Base-by-base conservation (phyloP, 352 stramenopile genomes). In the Pythium dissimile region DNA sequence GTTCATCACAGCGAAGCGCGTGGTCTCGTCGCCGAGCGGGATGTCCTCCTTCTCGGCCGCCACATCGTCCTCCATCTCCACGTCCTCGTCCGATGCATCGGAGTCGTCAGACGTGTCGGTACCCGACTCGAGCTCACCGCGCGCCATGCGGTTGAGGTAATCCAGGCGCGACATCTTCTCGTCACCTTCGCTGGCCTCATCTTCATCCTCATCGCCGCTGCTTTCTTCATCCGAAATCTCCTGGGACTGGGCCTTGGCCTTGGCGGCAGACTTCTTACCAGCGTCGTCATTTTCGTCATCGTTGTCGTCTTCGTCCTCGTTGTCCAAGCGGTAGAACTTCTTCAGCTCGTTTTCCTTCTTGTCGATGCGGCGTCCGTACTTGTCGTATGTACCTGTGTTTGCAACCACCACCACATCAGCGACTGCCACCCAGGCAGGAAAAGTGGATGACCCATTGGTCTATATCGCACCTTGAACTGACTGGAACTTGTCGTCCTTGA, bases 1-100 rank as follows among this genome's bases (percentile, higher is more conserved):
- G 72, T 98, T 98, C 46, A 96, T 83, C 20, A 99, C 77, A 1
- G 95, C 95, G 37, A 99, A 89, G 16, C 84, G 81, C 47, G 80
- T 91, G 11, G 91, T 97, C 45, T 87, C 84, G 3, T 91, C 88
- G 30, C 81, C 86, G 32, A 94, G 65, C 8, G 79, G 86, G 47
- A 93, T 92, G 31, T 94, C 80, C 53, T 93, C 83, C 27, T 82
- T 64, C 56, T 86, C 69, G 0, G 80, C 62, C n/a, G 74, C 66
- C 11, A 75, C 49, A 6, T 77, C 71, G 6, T 62, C 71, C 12
- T 69, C 73, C 20, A 77, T 62, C 10, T 87, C 72, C 39, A 76
- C 67, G 31, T 77, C 73, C 10, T 81, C 70, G 45, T 84, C 78
- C 18, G 60, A 72, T 18, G 65, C 58, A 32, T 82, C 75, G 23